Conservation (phyloP, 495 filamentous ascomycete species). For the Penicillium chermesinum region DNA sequence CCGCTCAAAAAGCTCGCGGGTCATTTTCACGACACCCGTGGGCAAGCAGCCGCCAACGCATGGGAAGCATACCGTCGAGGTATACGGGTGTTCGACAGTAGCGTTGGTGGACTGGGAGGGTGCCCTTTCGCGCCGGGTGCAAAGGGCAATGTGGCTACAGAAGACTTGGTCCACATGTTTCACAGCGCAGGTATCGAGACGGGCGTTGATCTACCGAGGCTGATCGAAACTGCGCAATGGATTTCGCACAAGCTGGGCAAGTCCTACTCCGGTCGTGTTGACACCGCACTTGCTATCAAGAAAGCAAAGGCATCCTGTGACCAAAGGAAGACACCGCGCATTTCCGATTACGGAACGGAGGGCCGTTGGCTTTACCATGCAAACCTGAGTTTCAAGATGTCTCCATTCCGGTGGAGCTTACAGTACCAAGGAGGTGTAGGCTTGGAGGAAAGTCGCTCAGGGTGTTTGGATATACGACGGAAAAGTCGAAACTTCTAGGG, state of each 20-base stretch:
- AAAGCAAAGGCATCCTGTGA: no score
- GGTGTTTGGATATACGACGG: no score
- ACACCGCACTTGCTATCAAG: constrained; percentile 17
- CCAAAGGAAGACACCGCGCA: no score
- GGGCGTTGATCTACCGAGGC: constrained; percentile 29
- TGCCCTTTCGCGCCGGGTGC: constrained; percentile 46
- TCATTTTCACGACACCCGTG: constrained; percentile 47
- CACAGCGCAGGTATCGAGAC: constrained; percentile 35
- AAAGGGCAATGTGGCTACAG: constrained; percentile 41
- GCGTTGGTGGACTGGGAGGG: constrained; percentile 40
- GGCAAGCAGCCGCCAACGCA: constrained; percentile 39
- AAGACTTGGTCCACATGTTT: constrained; percentile 41
- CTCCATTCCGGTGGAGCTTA: no score
- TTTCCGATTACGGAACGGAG: no score
- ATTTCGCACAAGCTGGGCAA: constrained; percentile 28
- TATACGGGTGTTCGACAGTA: constrained; percentile 40
- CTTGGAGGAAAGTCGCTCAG: no score
- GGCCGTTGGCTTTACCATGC: no score
- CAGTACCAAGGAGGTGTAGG: no score
- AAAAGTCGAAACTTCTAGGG: no score
- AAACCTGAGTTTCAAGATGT: no score
- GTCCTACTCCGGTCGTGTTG: constrained; percentile 28
- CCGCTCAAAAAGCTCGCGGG: constrained; percentile 30
- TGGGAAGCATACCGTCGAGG: constrained; percentile 38
- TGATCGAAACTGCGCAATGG: constrained; percentile 35